A percentile compares a stretch with the other conserved stretches of the same genome.
Evolutionary conservation across 2,329 filamentous ascomycete genomes (phyloP).

Genomic region (Colletotrichum gloeosporioides): DNA sequence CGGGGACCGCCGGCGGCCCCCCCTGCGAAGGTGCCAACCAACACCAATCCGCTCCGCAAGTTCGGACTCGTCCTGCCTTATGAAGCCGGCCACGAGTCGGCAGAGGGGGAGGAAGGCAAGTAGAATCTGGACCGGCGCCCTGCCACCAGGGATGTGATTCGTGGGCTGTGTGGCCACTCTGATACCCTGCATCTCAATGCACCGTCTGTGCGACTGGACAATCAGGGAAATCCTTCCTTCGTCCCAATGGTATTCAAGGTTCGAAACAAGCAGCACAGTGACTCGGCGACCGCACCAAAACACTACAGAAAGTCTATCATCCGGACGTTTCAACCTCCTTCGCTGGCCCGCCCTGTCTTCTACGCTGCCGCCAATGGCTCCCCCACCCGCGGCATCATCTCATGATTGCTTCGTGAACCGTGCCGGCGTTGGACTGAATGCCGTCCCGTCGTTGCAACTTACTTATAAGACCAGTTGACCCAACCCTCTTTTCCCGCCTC

Average conservation of each 20-base stretch:
- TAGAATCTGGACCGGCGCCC: background rate
- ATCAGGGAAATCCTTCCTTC: conserved; percentile 17
- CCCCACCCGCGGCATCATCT: background rate
- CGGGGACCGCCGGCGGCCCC: background rate
- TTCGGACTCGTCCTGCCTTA: background rate
- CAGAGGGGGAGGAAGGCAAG: background rate
- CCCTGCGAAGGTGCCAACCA: background rate
- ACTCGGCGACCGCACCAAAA: conserved; percentile 18
- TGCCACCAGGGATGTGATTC: background rate
- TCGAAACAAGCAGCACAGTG: conserved; percentile 14
- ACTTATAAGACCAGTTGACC: conserved; percentile 6
- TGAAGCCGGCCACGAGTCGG: background rate
- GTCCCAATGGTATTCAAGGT: conserved; percentile 10
- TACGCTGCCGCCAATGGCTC: background rate
- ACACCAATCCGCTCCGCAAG: background rate
- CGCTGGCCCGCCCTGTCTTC: background rate
- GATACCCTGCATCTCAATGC: conserved; percentile 15
- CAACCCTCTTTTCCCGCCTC: background rate
- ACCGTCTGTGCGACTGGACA: conserved; percentile 12
- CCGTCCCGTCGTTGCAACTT: conserved; percentile 1
- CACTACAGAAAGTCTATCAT: conserved; percentile 20
- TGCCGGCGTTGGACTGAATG: background rate
- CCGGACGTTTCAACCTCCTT: conserved; percentile 3
- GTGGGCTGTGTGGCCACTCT: background rate
- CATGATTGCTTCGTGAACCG: background rate